Base-by-base conservation (phyloP, 495 filamentous ascomycete species). In the Penicillium tannophilum region DNA sequence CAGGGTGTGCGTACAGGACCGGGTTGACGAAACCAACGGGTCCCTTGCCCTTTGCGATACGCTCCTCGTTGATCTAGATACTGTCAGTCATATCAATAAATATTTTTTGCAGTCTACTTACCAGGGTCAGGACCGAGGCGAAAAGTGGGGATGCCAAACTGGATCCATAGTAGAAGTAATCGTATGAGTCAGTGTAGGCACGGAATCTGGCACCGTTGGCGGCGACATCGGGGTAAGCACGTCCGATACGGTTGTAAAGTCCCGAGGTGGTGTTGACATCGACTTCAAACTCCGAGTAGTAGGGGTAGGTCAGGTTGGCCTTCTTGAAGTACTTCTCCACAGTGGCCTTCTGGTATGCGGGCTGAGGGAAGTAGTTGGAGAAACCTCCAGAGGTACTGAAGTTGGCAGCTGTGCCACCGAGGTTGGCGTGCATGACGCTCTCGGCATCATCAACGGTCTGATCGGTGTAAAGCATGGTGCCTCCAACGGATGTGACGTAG, bases 211-310 rank as follows among this genome's bases (percentile, higher is more conserved):
- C 83, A n/a, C 81, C 85, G 16, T 85, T 79, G 24, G 86, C 86
- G 0, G 82, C 65, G 16, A 91, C 79, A 55, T 91, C 88, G 0
- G 88, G 87, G 54, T 82, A 88, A 10, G 77, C 88, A 20, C 88
- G 79, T 0, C 85, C 85, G 11, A 76, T 74, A 9, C 79, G 77
- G 59, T 84, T 84, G 68, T 85, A 88, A 54, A 85, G 72, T 49
- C 76, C 82, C 11, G 71, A 67, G 17, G 79, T 78, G 23, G 61
- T 71, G 50, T 71, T 78, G 33, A 78, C 58, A 52, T 72, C 66
- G 57, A 70, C 76, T 23, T 65, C 52, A 11, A 69, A 61, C 48
- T 70, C 64, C 6, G 61, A 62, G 63, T 74, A 75, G 56, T 72
- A 72, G 1, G 71, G 66, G 61, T 83, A 83, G 0, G 63, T 61